These are phyloP conservation scores for Cornus florida DNA, from an alignment of 148 eudicot genomes.

Conservation along the genomic window DNA sequence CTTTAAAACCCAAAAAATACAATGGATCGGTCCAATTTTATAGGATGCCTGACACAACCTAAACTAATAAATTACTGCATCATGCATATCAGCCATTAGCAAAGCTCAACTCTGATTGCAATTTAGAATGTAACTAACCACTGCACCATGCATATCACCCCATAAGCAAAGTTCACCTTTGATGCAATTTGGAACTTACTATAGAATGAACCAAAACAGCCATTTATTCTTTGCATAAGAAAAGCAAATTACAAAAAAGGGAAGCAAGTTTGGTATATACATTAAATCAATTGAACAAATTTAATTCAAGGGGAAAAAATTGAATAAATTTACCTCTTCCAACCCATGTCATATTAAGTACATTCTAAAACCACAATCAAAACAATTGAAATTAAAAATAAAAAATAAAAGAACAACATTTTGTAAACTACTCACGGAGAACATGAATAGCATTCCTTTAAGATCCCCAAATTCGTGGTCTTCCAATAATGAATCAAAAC, in stretches of 20 bases:
- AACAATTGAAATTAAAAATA: no score
- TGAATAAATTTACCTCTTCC: no score
- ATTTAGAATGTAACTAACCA: no score
- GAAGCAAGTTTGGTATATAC: neutral
- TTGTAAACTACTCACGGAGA: conserved; percentile 53
- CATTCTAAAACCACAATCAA: no score
- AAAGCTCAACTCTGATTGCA: neutral
- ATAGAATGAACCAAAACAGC: neutral
- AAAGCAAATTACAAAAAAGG: neutral
- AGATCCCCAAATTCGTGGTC: conserved; percentile 71
- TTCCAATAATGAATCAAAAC: conserved; percentile 45
- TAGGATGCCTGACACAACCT: neutral
- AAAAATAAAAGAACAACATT: no score
- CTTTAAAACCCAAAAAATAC: neutral
- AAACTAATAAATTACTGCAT: neutral
- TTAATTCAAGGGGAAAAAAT: no score
- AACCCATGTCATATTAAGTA: no score
- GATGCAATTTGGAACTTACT: no score
- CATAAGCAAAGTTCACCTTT: neutral
- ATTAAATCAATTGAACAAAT: no score
- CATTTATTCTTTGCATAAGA: neutral
- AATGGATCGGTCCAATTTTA: neutral
- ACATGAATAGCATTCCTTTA: conserved; percentile 88
- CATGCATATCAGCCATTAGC: neutral
- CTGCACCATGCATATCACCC: neutral